These are phyloP conservation scores for Aspergillus brasiliensis DNA, from an alignment of 2,329 filamentous ascomycete species.

Conservation along the genomic window DNA sequence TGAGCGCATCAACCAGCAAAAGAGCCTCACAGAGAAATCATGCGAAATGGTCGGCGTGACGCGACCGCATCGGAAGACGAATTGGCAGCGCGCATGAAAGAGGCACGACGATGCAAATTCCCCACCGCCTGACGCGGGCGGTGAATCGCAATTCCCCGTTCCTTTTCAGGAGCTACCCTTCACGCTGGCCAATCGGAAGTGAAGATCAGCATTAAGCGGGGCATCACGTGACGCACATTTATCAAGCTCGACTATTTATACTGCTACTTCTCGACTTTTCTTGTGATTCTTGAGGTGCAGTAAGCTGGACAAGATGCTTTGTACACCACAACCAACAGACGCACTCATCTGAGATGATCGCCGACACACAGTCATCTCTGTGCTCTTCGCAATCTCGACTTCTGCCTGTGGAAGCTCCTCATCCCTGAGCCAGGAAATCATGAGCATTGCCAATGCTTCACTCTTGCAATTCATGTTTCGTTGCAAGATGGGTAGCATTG, in stretches of 20 bases:
- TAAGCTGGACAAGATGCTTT: background rate
- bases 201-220: constrained; percentile 23
- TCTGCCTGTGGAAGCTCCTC: no score
- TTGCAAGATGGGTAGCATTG: no score
- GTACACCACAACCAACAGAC: background rate
- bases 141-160: constrained; percentile 4
- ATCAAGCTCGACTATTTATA: constrained; percentile 21
- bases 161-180: background rate
- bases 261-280: constrained; percentile 16
- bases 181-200: constrained; percentile 18
- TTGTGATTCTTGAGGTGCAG: no score
- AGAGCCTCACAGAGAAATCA: background rate
- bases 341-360: background rate
- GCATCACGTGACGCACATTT: constrained; percentile 35
- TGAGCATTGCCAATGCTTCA: no score
- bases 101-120: background rate
- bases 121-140: constrained; percentile 4
- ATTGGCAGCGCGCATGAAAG: background rate
- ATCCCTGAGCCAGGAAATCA: no score
- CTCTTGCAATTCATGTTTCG: no score
- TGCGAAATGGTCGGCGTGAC: background rate
- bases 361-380: no score
- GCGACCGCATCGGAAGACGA: background rate
- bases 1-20: background rate
- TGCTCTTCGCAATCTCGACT: no score